Conservation (phyloP, 192 early-diverging fungal genomes). For the Coemansia sp. region DNA sequence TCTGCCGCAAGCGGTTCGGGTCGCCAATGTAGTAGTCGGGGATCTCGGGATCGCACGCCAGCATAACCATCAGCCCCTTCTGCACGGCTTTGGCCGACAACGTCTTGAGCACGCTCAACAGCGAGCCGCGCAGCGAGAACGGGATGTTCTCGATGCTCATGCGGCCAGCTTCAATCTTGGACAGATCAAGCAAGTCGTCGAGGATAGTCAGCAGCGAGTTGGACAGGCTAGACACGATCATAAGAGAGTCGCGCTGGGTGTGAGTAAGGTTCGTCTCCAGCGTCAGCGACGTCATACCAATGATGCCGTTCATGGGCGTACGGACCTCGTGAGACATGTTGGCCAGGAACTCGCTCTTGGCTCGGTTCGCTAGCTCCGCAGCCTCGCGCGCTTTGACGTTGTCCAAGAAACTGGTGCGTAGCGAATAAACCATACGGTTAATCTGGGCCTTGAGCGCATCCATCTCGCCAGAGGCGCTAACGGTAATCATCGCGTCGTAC, state of each 20-base stretch:
- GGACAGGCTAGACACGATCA: constrained; percentile 71
- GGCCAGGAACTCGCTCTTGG: constrained; percentile 73
- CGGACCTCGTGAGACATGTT: constrained; percentile 82
- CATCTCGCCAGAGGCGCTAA: constrained; percentile 83
- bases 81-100: constrained; percentile 70
- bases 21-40: constrained; percentile 74
- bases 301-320: constrained; percentile 83
- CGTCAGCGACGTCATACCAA: constrained; percentile 71
- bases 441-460: constrained; percentile 79
- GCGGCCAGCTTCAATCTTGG: constrained; percentile 81
- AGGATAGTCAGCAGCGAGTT: constrained; percentile 74
- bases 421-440: constrained; percentile 78
- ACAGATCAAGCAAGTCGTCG: constrained; percentile 83
- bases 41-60: constrained; percentile 66
- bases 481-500: constrained; percentile 70
- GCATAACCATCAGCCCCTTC: constrained; percentile 69
- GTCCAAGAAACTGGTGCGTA: constrained; percentile 74
- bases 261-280: constrained; percentile 76
- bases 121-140: constrained; percentile 60
- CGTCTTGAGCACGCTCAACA: constrained; percentile 69
- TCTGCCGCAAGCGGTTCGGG: constrained; percentile 70
- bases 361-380: constrained; percentile 78
- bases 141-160: constrained; percentile 76
- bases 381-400: constrained; percentile 75
- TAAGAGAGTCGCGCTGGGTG: constrained; percentile 76